Conservation (phyloP, 768 basidiomycete species). For the Leccinum ochraceum region DNA sequence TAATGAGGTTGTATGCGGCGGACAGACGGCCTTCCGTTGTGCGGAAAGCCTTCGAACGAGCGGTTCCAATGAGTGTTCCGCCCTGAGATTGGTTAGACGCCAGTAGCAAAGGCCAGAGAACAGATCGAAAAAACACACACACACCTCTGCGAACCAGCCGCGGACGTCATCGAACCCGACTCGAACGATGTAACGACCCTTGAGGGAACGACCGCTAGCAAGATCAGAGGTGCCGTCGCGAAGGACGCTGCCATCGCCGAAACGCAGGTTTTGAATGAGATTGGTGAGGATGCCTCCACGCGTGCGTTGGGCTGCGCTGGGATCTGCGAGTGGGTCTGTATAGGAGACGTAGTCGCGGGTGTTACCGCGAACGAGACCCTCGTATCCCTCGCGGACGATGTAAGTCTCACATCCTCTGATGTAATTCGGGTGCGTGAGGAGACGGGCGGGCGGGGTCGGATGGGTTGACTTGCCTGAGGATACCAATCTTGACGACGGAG, state of each 20-base stretch:
- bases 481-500: slow-evolving; percentile 88
- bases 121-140: slow-evolving; percentile 18
- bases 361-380: slow-evolving; percentile 94
- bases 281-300: slow-evolving; percentile 30
- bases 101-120: no score
- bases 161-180: slow-evolving; percentile 99
- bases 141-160: slow-evolving; percentile 88
- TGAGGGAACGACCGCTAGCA: slow-evolving; percentile 66
- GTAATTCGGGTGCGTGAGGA: neutral
- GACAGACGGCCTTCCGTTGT: no score
- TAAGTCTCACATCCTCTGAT: slow-evolving; percentile 91
- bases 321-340: slow-evolving; percentile 33
- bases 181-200: slow-evolving; percentile 89
- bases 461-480: slow-evolving; percentile 66
- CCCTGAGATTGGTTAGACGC: no score
- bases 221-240: slow-evolving; percentile 83
- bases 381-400: slow-evolving; percentile 97
- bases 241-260: slow-evolving; percentile 77
- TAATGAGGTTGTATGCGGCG: no score
- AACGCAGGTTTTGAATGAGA: slow-evolving; percentile 74
- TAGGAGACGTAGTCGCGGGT: slow-evolving; percentile 35
- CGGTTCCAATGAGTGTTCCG: no score
- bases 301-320: slow-evolving; percentile 17
- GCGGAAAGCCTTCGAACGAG: no score
- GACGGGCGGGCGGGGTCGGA: neutral